Evolutionary conservation across 352 stramenopile genomes (phyloP).

Genomic region (Globisporangium spiculum): DNA sequence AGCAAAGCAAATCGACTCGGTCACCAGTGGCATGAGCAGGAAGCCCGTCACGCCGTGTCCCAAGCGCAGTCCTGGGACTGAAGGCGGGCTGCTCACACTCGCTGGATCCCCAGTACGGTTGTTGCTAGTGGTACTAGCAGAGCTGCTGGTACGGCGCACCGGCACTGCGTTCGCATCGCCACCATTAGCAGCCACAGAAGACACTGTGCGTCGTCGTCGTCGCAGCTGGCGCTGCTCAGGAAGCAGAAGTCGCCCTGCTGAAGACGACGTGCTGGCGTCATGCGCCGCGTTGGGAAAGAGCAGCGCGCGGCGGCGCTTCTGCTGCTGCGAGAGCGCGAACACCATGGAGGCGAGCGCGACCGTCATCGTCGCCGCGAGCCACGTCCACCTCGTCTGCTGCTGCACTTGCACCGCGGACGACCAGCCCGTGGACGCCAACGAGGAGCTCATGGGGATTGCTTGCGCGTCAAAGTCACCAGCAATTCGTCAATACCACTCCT

Average conservation of each 20-base stretch:
- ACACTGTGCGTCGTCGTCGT: conserved; percentile 4
- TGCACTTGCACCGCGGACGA: conserved; percentile 5
- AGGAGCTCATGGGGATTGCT: conserved; percentile 4
- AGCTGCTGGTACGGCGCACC: not conserved
- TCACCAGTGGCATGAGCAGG: conserved; percentile 32
- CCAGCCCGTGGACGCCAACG: conserved; percentile 3
- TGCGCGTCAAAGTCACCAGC: conserved; percentile 3
- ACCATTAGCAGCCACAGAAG: not conserved
- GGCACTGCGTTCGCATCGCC: not conserved
- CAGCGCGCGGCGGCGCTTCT: conserved; percentile 20
- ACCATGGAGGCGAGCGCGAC: conserved; percentile 31
- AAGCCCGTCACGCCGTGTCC: conserved; percentile 27
- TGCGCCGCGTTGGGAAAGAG: conserved; percentile 1
- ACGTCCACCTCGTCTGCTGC: conserved; percentile 21
- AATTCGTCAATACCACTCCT: not conserved
- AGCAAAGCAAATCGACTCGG: conserved; percentile 29
- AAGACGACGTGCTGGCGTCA: not conserved
- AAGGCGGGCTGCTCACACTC: not conserved
- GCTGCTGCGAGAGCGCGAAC: conserved; percentile 26
- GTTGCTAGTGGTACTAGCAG: not conserved
- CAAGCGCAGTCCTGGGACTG: conserved; percentile 23
- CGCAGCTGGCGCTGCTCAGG: conserved; percentile 7
- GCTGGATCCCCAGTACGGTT: too few relatives aligned
- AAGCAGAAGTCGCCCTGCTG: conserved; percentile 1
- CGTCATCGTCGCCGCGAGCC: conserved; percentile 28